Conservation (phyloP, 768 basidiomycete genomes). For the Artomyces pyxidatus region DNA sequence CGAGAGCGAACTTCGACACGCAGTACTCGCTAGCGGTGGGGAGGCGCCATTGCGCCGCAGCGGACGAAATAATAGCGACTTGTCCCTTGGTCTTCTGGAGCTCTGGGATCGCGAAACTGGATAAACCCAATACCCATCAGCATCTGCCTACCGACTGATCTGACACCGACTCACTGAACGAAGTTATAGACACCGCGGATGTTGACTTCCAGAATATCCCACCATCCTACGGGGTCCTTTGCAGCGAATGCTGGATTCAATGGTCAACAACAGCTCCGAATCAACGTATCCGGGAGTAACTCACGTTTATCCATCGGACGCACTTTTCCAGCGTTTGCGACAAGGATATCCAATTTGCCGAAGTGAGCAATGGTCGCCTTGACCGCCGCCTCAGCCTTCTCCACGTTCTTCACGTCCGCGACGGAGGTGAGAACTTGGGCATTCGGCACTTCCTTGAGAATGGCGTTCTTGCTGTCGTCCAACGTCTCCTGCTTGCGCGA, state of each 20-base stretch:
- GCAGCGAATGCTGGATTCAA: neutral
- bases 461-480: constrained; percentile 16
- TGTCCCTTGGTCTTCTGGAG: too few relatives aligned
- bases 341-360: constrained; percentile 22
- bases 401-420: constrained; percentile 20
- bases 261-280: too few relatives aligned
- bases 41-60: too few relatives aligned
- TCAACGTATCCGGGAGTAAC: neutral
- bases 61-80: too few relatives aligned
- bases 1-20: too few relatives aligned
- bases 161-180: constrained; percentile 3
- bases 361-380: constrained; percentile 17
- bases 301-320: neutral
- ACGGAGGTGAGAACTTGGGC: constrained; percentile 15
- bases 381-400: constrained; percentile 19
- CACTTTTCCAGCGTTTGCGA: constrained; percentile 21
- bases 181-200: constrained; percentile 4
- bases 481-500: constrained; percentile 16
- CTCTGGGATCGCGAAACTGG: too few relatives aligned
- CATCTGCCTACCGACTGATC: neutral
- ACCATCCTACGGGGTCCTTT: constrained; percentile 5
- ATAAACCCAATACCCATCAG: neutral
- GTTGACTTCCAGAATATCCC: constrained; percentile 4
- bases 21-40: too few relatives aligned
- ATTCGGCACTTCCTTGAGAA: constrained; percentile 7